A percentile compares a stretch with the other conserved stretches of the same genome.
Conservation (phyloP, 2,329 filamentous ascomycete species). For the Arachnopeziza araneosa region DNA sequence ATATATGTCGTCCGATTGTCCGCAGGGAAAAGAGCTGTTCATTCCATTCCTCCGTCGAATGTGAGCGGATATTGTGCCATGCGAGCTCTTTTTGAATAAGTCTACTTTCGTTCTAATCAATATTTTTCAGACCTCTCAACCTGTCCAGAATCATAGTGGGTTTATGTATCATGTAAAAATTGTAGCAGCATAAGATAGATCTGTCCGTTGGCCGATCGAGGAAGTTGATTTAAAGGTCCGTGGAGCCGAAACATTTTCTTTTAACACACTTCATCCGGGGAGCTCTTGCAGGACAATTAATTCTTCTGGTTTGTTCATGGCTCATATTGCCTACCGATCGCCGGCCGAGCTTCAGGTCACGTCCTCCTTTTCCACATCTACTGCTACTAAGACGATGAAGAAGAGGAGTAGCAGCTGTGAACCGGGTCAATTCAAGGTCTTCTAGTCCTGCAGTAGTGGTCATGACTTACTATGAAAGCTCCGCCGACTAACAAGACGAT, state of each 20-base stretch:
- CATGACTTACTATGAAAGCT: constrained; percentile 42
- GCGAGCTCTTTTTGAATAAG: not conserved
- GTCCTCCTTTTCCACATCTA: constrained; percentile 28
- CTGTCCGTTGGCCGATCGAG: not conserved
- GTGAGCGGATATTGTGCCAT: not conserved
- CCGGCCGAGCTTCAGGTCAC: not conserved
- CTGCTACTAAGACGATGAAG: constrained; percentile 24
- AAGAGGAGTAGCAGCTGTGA: constrained; percentile 25
- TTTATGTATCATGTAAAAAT: not conserved
- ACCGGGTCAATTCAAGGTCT: constrained; percentile 2
- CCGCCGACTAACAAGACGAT: constrained; percentile 42
- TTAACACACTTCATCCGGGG: constrained; percentile 12
- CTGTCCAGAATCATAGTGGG: not conserved
- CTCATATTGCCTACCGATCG: constrained; percentile 10
- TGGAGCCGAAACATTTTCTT: constrained; percentile 2
- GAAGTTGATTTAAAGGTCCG: not conserved
- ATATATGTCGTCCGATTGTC: not conserved
- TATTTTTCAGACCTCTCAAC: not conserved
- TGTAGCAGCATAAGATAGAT: not conserved
- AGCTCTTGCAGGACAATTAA: constrained; percentile 8
- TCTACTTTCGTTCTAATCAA: not conserved
- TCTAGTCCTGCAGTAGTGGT: not conserved
- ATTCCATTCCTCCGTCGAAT: not conserved
- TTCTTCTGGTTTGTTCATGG: not conserved
- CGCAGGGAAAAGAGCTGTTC: not conserved